These are phyloP conservation scores for Alternaria sp. DNA, from an alignment of 2,329 filamentous ascomycete genomes.

Conservation along the genomic window DNA sequence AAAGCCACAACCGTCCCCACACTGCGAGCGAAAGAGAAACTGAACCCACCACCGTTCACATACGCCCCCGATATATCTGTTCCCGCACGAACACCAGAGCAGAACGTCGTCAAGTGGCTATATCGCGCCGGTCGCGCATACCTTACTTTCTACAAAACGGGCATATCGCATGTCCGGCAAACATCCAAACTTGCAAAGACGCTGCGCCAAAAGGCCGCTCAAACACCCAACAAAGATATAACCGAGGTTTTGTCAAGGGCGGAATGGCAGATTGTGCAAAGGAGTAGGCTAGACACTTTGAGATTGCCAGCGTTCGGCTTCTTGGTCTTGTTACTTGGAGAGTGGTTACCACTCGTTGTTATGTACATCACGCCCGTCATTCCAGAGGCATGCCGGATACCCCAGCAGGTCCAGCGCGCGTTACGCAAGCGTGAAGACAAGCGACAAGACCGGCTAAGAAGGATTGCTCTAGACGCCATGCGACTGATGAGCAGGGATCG, in stretches of 20 bases:
- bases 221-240: conserved; percentile 1
- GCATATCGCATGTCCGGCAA: conserved; percentile 73
- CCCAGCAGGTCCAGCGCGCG: conserved; percentile 71
- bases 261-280: conserved; percentile 72
- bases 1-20: conserved; percentile 8
- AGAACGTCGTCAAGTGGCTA: conserved; percentile 60
- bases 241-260: conserved; percentile 62
- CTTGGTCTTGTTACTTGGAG: conserved; percentile 78
- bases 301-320: conserved; percentile 80
- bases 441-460: conserved; percentile 25
- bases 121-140: conserved; percentile 76
- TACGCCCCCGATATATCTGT: conserved; percentile 72
- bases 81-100: conserved; percentile 60
- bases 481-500: conserved; percentile 21
- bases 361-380: conserved; percentile 74
- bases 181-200: conserved; percentile 62
- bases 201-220: conserved; percentile 50
- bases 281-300: conserved; percentile 74
- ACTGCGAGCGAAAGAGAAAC: conserved; percentile 22
- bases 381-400: conserved; percentile 83
- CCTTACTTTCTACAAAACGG: conserved; percentile 84
- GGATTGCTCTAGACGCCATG: conserved; percentile 23
- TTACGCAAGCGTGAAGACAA: conserved; percentile 58
- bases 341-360: conserved; percentile 83
- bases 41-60: conserved; percentile 77